These are phyloP conservation scores for Zygnema circumcarinatum DNA, from an alignment of 139 green algal species.

Conservation along the genomic window DNA sequence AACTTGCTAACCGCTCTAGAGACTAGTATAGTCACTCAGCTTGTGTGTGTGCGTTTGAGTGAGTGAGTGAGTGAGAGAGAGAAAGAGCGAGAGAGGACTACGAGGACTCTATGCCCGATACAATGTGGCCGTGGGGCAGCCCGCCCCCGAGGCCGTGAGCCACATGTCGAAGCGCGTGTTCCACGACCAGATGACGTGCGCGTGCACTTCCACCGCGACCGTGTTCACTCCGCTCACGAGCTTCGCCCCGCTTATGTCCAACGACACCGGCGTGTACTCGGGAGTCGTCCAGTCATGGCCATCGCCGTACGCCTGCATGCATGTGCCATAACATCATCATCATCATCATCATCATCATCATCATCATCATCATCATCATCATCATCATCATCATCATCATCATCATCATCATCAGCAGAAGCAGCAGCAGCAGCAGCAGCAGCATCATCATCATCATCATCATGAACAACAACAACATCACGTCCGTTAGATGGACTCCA, in stretches of 20 bases:
- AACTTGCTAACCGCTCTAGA: too few relatives aligned
- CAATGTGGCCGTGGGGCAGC: background rate
- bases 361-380: background rate
- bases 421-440: too few relatives aligned
- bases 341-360: background rate
- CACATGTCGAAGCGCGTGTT: slow-evolving; percentile 33
- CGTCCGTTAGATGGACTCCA: too few relatives aligned
- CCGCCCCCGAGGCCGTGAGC: background rate
- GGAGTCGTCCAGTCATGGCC: background rate
- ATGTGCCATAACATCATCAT: background rate
- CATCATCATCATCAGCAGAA: too few relatives aligned
- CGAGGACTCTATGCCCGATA: background rate
- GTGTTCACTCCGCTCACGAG: slow-evolving; percentile 19
- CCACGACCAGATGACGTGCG: slow-evolving; percentile 3
- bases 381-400: background rate
- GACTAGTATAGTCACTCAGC: too few relatives aligned
- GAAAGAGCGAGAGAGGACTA: background rate
- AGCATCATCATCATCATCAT: too few relatives aligned
- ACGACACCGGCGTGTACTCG: background rate
- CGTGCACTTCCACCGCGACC: slow-evolving; percentile 31
- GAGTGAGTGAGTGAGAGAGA: background rate
- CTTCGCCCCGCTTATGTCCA: background rate
- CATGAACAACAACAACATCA: too few relatives aligned
- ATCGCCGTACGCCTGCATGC: background rate
- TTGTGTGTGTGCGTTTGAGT: background rate